Percentiles rank a stretch among this genome's conserved stretches.
Evolutionary conservation across 208 protist species (phyloP).

Genomic region (Balamuthia mandrillaris): DNA sequence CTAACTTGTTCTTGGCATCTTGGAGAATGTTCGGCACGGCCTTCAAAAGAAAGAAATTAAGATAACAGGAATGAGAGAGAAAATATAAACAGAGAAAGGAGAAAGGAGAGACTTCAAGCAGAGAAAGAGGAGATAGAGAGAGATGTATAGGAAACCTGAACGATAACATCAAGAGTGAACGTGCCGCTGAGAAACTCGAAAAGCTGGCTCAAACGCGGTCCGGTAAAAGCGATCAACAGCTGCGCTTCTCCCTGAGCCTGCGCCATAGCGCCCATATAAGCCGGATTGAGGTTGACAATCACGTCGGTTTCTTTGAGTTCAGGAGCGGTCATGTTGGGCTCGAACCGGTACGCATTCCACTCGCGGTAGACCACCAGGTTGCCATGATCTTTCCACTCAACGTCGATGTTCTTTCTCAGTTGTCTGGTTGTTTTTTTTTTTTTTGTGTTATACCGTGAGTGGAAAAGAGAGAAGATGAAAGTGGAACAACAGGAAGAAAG

Average conservation of each 20-base stretch:
- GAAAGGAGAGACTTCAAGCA: too few relatives aligned
- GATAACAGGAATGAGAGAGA: too few relatives aligned
- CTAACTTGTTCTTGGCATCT: not conserved
- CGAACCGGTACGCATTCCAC: not conserved
- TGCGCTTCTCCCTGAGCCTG: not conserved
- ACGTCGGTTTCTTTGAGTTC: not conserved
- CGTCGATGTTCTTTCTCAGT: not conserved
- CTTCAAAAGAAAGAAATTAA: not conserved
- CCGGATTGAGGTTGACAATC: conserved; percentile 9
- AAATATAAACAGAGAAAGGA: too few relatives aligned
- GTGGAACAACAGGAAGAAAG: too few relatives aligned
- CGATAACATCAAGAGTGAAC: not conserved
- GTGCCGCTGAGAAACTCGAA: not conserved
- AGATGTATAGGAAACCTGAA: not conserved
- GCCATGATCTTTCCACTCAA: not conserved
- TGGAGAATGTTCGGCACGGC: not conserved
- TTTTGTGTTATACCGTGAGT: too few relatives aligned
- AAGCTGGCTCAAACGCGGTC: not conserved
- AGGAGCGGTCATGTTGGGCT: not conserved
- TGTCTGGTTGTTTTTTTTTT: too few relatives aligned
- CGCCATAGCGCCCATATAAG: not conserved
- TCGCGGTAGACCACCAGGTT: conserved; percentile 14
- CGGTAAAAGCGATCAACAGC: not conserved
- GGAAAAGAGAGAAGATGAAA: too few relatives aligned
- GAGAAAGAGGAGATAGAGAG: not conserved